Base-by-base conservation (phyloP, 2,329 filamentous ascomycete species). In the Lecanoromycetidae sp. region DNA sequence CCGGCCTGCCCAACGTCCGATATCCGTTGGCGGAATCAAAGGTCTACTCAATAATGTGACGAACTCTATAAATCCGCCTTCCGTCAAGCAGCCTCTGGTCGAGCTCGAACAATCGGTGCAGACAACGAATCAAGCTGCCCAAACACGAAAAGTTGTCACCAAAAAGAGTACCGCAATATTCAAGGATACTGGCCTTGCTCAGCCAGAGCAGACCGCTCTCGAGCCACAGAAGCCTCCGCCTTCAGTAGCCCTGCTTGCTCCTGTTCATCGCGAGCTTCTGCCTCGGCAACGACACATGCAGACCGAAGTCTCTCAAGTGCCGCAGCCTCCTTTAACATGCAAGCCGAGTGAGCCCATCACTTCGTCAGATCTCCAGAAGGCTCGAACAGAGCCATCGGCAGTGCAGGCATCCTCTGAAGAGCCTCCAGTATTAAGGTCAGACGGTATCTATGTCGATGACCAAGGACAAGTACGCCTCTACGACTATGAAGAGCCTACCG, bases 1-100 rank as follows among this genome's bases (percentile, higher is more conserved):
- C 32, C 72, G 76, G 55, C 79, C 78, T n/a, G 75, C 77, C n/a
- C 77, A 82, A 57, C 72, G 79, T 49, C 74, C 75, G 23, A 56
- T 74, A 35, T 64, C 63, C 19, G 58, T 65, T 41, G 57, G 65
- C 17, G 56, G 61, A 15, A 47, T 67, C 44, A 69, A 66, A 54
- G 62, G 61, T 53, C 40, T 64, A 34, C 45, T 66, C 48, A 63
- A 60, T 46, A 62, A 61, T 46, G 56, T 56, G 38, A 55, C 58
- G 41, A 60, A 56, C 51, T 40, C 57, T n/a, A 63, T 61, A 37
- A 56, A 57, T 17, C 45, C 38, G 22, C 33, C 46, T 7, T 7
- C 23, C 29, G 39, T 46, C 22, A 60, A 61, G 30, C 63, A 63
- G 49, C 58, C 61, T 37, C 38, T 56, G n/a, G 42, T 51, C n/a